Evolutionary conservation across 371 early-diverging fungal genomes (phyloP), one percentile per base, ranked within the genome.

Genomic region (Gilbertella persicaria): DNA sequence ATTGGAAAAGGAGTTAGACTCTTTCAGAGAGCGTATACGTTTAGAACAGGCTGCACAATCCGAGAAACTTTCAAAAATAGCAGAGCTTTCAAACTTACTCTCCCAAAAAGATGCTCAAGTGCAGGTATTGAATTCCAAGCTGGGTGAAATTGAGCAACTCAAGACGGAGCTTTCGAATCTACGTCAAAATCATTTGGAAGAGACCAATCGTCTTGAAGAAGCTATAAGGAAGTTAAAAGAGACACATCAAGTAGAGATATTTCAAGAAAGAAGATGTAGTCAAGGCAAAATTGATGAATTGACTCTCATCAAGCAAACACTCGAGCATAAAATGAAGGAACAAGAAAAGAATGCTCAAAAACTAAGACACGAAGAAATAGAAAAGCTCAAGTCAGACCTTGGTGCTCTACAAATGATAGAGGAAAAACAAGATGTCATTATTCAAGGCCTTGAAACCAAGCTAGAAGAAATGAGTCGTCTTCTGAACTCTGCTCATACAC

Each of bases 351-450:
- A 50, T 13, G 43, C 64, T 1, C 65, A 67, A 10, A 47, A 45
- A 5, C 33, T 12, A 33, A 33, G 13, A 16, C 36, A 55, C 12
- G 56, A 69, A 29, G 64, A 71, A 30, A 23, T 72, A 5, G 72
- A 71, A 37, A 56, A 60, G 24, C 55, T 69, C 23, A 58, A 66
- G 14, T 23, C 39, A 4, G 78, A 72, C 28, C 25, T 69, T 0
- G 52, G 54, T 30, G 62, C 59, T 2, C 45, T 78, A 9, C 52
- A 48, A 0, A 39, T 38, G 0, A 61, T 78, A 7, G 75, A 72
- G 33, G 65, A 62, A n/a, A 67, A 70, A 23, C 78, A 78, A 58
- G 71, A 74, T 42, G 53, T 41, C 8, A 62, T 78, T 21, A 78
- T 78, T 26, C 49, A 58, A 36, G 53, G 63, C 1, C 42, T 74